phyloP scores from a whole-genome alignment of 2,329 filamentous ascomycete species.

The Lomentospora prolificans region DNA sequence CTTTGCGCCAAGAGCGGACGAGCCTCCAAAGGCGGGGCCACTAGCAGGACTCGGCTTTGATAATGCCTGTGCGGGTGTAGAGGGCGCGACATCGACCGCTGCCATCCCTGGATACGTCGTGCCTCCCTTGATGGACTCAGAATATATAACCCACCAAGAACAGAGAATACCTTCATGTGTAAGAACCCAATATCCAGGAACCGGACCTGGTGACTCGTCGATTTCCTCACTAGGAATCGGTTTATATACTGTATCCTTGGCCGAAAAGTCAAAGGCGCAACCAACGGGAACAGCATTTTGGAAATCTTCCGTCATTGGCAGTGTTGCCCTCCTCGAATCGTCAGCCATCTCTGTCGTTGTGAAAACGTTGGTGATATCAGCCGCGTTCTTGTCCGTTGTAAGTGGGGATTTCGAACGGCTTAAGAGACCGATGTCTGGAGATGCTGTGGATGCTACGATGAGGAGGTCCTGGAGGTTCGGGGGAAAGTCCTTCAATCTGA shows the following conservation, averaged over 20 bases:
- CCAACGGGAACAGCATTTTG: constrained; percentile 73
- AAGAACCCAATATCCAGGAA: constrained; percentile 75
- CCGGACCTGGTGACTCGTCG: constrained; percentile 64
- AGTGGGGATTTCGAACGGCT: constrained; percentile 63
- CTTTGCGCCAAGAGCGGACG: constrained; percentile 39
- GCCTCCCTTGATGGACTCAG: constrained; percentile 69
- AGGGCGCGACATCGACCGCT: constrained; percentile 21
- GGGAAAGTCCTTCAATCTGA: constrained; percentile 69
- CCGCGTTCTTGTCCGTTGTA: constrained; percentile 47
- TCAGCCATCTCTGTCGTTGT: constrained; percentile 62
- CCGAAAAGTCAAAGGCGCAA: constrained; percentile 72
- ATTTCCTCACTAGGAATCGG: constrained; percentile 70
- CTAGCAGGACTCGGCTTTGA: constrained; percentile 11
- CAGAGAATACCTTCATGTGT: constrained; percentile 82
- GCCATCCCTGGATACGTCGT: constrained; percentile 64
- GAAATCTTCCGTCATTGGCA: constrained; percentile 60
- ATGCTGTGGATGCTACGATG: constrained; percentile 71
- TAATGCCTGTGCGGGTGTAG: constrained; percentile 23
- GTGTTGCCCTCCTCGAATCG: constrained; percentile 63
- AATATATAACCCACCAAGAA: constrained; percentile 88
- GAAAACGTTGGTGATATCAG: constrained; percentile 57
- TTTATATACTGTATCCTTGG: constrained; percentile 64
- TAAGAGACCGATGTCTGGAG: constrained; percentile 68
- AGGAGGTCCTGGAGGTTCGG: constrained; percentile 74
- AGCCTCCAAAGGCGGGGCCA: constrained; percentile 35